Base-by-base conservation (phyloP, 2,329 filamentous ascomycete genomes). In the Colletotrichum echinochloae region DNA sequence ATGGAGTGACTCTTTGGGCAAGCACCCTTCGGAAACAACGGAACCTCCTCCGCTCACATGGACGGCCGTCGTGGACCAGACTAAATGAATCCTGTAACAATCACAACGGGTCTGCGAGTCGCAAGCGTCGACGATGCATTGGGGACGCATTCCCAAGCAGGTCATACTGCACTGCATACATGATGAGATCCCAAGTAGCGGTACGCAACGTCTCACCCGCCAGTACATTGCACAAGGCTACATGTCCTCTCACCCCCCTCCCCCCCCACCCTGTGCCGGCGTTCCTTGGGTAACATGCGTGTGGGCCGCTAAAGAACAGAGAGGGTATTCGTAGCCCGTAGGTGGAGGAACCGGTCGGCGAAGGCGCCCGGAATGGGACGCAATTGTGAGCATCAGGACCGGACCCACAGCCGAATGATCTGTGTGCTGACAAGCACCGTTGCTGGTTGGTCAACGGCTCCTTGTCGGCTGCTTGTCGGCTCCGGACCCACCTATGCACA, bases 391-490 rank as follows among this genome's bases (percentile, higher is more conserved):
- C 23, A 39, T 37, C 48, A 65, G 30, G 39, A 30, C 68, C 52
- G 68, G 64, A 18, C 59, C 68, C 68, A 71, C 37, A 26, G 0
- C 26, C 64, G 64, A 1, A 11, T n/a, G 23, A 52, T 54, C 52
- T 48, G 64, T 63, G 68, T 64, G 23, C 8, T 5, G 0, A 0
- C 20, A 54, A 23, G 12, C 6, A 30, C 64, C 23, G 64, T 28
- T 30, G 57, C 68, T 71, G 68, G 68, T 71, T 71, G 68, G 68
- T 49, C 68, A 26, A 56, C 37, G 64, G 57, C 41, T 39, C 14
- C n/a, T 57, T 9, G 26, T 59, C 51, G 67, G 56, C 33, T 44
- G 12, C 18, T 59, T 16, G 39, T 60, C 68, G 51, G 68, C 18
- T 12, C 30, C 68, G 68, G 68, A n/a, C 68, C 68, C 68, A 68